Evolutionary conservation across 768 basidiomycete species (phyloP).

Genomic region (Phylloporus scabripes): DNA sequence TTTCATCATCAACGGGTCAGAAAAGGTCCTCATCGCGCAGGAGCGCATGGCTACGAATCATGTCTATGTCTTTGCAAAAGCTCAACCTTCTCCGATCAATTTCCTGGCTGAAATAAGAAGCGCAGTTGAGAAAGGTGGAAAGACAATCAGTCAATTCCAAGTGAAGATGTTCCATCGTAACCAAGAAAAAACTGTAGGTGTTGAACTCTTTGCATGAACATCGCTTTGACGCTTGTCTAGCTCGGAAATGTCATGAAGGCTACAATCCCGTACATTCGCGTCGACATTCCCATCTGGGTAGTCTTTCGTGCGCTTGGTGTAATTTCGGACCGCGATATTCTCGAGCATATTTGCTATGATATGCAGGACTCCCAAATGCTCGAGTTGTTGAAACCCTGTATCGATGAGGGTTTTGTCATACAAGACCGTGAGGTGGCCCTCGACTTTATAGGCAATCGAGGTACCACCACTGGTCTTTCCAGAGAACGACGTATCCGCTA

Average conservation of each 20-base stretch:
- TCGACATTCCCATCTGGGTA: conserved; percentile 98
- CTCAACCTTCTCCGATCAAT: conserved; percentile 91
- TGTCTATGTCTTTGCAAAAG: conserved; percentile 98
- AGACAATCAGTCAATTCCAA: conserved; percentile 96
- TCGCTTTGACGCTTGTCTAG: conserved; percentile 33
- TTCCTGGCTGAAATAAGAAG: conserved; percentile 97
- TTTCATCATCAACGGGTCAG: conserved; percentile 99
- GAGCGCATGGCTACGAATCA: conserved; percentile 99
- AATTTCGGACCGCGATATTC: conserved; percentile 94
- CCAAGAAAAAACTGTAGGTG: conserved; percentile 78
- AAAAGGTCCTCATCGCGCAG: conserved; percentile 99
- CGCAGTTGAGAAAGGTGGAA: conserved; percentile 96
- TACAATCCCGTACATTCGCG: conserved; percentile 95
- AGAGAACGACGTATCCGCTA: conserved; percentile 92
- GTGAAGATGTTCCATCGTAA: conserved; percentile 94
- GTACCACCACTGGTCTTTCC: conserved; percentile 87
- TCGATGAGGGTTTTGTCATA: conserved; percentile 97
- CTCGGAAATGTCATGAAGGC: conserved; percentile 92
- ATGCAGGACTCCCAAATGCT: conserved; percentile 94
- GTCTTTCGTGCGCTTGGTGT: conserved; percentile 97
- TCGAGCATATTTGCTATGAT: conserved; percentile 98
- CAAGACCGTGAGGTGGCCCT: conserved; percentile 96
- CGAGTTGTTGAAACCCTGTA: conserved; percentile 97
- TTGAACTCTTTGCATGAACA: not conserved
- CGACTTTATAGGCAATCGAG: conserved; percentile 98